phyloP scores from a whole-genome alignment of 2,329 filamentous ascomycete genomes.

The Penicillium thymicola region DNA sequence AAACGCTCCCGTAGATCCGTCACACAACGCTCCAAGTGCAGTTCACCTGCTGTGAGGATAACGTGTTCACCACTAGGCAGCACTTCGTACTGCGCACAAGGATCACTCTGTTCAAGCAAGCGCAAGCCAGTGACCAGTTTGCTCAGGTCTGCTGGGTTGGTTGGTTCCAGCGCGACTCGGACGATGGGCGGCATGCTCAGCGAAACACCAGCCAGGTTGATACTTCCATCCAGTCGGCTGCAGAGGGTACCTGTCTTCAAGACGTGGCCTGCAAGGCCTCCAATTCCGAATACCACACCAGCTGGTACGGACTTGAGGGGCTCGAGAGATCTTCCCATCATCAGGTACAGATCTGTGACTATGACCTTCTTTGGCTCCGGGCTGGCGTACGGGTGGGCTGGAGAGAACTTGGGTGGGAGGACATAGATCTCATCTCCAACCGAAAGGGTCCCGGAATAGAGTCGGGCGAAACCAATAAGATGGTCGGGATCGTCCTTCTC shows the following conservation, averaged over 20 bases:
- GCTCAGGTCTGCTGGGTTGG: conserved; percentile 82
- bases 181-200: conserved; percentile 87
- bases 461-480: conserved; percentile 87
- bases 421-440: conserved; percentile 92
- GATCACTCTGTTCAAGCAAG: conserved; percentile 88
- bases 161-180: conserved; percentile 89
- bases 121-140: conserved; percentile 91
- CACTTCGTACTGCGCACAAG: conserved; percentile 93
- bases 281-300: conserved; percentile 92
- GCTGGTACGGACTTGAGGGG: conserved; percentile 80
- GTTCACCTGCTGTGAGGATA: conserved; percentile 84
- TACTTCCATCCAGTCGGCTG: conserved; percentile 77
- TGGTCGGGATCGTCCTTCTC: conserved; percentile 73
- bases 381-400: conserved; percentile 66
- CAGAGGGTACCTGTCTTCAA: conserved; percentile 93
- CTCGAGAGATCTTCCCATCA: conserved; percentile 91
- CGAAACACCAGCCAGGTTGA: conserved; percentile 84
- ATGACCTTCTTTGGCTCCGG: conserved; percentile 78
- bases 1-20: conserved; percentile 92
- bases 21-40: conserved; percentile 89
- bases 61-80: conserved; percentile 93
- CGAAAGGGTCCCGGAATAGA: conserved; percentile 85
- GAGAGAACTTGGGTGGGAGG: conserved; percentile 87
- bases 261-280: conserved; percentile 86
- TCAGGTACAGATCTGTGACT: conserved; percentile 83